phyloP scores from a whole-genome alignment of 1,284 basidiomycete genomes.

The Flammula alnicola region DNA sequence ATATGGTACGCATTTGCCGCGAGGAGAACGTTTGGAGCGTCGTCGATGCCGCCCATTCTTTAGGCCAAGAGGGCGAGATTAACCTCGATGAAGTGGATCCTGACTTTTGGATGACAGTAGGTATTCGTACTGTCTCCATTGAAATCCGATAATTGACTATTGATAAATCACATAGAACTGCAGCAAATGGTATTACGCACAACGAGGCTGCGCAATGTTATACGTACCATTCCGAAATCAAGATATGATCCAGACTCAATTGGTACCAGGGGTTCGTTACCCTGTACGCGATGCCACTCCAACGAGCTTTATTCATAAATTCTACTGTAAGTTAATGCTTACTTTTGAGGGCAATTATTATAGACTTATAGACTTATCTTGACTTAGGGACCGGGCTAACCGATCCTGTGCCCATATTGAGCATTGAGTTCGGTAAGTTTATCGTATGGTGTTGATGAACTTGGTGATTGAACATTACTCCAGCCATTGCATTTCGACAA shows the following conservation, averaged over 20 bases:
- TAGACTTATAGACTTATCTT: background rate
- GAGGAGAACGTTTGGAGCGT: slow-evolving; percentile 8
- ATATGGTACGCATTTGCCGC: slow-evolving; percentile 10
- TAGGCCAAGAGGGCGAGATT: slow-evolving; percentile 7
- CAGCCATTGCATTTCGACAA: slow-evolving; percentile 10
- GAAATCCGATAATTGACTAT: background rate
- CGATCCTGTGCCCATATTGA: slow-evolving; percentile 7
- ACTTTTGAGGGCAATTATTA: background rate
- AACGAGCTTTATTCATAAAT: slow-evolving; percentile 4
- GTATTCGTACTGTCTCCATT: background rate
- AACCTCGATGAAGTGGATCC: slow-evolving; percentile 8
- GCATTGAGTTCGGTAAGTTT: slow-evolving; percentile 11
- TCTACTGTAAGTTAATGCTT: slow-evolving; percentile 1
- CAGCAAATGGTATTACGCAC: slow-evolving; percentile 11
- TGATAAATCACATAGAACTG: slow-evolving; percentile 2
- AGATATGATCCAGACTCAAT: slow-evolving; percentile 9
- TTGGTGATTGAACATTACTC: no score
- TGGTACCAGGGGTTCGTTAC: slow-evolving; percentile 5
- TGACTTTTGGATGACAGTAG: slow-evolving; percentile 16
- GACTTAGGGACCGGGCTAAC: slow-evolving; percentile 9
- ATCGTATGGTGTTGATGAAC: background rate
- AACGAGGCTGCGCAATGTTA: slow-evolving; percentile 10
- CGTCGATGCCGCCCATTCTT: slow-evolving; percentile 12
- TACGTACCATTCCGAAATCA: slow-evolving; percentile 8
- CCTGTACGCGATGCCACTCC: slow-evolving; percentile 1